Conservation (phyloP, 306 rosid genomes). For the Citrullus amarus region DNA sequence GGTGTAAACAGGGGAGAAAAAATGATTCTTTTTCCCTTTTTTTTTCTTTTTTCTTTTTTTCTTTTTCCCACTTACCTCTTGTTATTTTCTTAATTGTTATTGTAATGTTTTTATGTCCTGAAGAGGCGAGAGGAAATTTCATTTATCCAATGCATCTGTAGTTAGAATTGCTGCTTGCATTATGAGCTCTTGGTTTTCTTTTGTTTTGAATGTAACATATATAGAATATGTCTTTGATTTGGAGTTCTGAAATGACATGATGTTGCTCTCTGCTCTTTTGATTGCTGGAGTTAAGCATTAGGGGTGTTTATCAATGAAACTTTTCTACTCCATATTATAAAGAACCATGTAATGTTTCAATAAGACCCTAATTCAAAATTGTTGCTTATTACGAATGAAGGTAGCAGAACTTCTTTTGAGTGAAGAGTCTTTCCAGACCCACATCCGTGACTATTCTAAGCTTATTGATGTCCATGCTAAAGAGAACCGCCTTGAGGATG, state of each 20-base stretch:
- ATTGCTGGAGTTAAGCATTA: not conserved
- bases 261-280: not conserved
- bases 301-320: not conserved
- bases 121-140: not conserved
- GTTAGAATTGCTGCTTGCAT: not conserved
- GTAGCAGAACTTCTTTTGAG: slow-evolving; percentile 60
- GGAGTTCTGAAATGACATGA: not conserved
- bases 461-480: slow-evolving; percentile 61
- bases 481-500: slow-evolving; percentile 46
- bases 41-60: too few species aligned
- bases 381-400: slow-evolving; percentile 22
- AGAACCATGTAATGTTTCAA: not conserved
- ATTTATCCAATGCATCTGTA: not conserved
- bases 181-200: not conserved
- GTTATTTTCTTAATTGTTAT: not conserved
- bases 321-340: not conserved
- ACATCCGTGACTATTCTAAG: slow-evolving; percentile 55
- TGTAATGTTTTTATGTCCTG: not conserved
- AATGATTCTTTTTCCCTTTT: too few species aligned
- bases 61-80: not conserved
- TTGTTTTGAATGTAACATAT: not conserved
- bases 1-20: not conserved
- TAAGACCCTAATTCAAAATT: not conserved
- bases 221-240: not conserved
- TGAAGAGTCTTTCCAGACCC: slow-evolving; percentile 69